phyloP scores from a whole-genome alignment of 2,329 filamentous ascomycete species.

The Colletotrichum sp. region DNA sequence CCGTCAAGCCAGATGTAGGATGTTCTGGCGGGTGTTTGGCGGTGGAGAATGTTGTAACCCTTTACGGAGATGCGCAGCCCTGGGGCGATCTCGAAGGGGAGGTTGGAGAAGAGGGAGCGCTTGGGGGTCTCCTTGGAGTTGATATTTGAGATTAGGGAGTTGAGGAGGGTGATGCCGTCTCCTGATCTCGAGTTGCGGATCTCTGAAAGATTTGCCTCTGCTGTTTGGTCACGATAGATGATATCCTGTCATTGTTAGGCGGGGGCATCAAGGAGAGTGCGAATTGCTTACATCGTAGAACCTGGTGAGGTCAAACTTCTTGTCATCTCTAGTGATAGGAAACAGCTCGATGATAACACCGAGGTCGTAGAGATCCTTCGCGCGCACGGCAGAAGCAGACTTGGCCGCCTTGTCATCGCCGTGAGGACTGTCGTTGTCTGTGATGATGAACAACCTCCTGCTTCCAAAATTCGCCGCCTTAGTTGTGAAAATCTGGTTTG shows the following conservation, averaged over 20 bases:
- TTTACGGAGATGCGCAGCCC: conserved; percentile 88
- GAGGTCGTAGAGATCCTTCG: conserved; percentile 93
- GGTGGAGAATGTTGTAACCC: conserved; percentile 88
- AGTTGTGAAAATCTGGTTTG: conserved; percentile 95
- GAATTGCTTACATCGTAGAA: conserved; percentile 81
- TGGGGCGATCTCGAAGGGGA: conserved; percentile 88
- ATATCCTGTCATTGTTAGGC: conserved; percentile 68
- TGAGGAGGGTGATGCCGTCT: conserved; percentile 80
- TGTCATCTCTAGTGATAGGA: conserved; percentile 75
- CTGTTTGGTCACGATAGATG: conserved; percentile 78
- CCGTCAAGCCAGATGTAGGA: conserved; percentile 89
- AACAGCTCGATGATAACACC: conserved; percentile 93
- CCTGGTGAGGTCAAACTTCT: conserved; percentile 78
- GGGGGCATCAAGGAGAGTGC: not conserved
- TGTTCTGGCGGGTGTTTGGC: conserved; percentile 79
- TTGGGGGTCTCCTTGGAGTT: conserved; percentile 90
- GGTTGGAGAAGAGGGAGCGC: conserved; percentile 81
- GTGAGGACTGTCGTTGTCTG: conserved; percentile 90
- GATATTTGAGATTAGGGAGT: conserved; percentile 83
- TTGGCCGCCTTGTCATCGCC: conserved; percentile 72
- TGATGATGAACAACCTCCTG: conserved; percentile 91
- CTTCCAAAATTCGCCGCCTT: conserved; percentile 95
- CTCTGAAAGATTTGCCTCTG: conserved; percentile 63
- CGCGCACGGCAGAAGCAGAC: conserved; percentile 81
- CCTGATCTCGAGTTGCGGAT: conserved; percentile 70